Conservation (phyloP, 805 yeast genomes). For the Spathaspora girioi region DNA sequence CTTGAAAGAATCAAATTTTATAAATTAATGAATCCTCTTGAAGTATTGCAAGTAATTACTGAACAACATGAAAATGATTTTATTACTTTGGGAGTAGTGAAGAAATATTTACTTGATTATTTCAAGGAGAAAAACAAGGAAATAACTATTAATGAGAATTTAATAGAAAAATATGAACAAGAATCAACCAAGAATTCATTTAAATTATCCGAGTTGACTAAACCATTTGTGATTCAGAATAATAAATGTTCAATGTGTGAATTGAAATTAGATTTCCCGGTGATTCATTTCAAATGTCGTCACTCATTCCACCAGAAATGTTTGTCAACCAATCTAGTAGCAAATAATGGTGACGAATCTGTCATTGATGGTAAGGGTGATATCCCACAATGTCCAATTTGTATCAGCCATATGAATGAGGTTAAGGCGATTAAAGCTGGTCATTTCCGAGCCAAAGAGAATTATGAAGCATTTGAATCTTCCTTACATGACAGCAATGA, state of each 20-base stretch:
- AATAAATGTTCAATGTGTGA: constrained; percentile 66
- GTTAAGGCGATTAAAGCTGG: constrained; percentile 53
- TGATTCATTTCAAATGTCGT: constrained; percentile 77
- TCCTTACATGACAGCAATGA: constrained; percentile 53
- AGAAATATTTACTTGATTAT: constrained; percentile 60
- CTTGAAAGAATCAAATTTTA: constrained; percentile 50
- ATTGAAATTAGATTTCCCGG: constrained; percentile 67
- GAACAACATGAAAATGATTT: constrained; percentile 39
- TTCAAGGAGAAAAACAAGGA: constrained; percentile 60
- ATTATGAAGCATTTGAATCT: constrained; percentile 59
- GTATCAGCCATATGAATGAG: constrained; percentile 69
- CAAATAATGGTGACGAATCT: constrained; percentile 12
- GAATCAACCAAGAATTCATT: constrained; percentile 58
- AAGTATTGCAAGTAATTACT: constrained; percentile 64
- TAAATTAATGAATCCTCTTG: constrained; percentile 66
- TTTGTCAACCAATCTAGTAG: constrained; percentile 45
- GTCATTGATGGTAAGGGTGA: constrained; percentile 7
- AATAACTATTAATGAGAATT: constrained; percentile 61
- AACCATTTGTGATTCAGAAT: constrained; percentile 55
- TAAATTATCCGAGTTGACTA: constrained; percentile 45
- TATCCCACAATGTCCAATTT: constrained; percentile 60
- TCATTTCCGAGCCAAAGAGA: constrained; percentile 59
- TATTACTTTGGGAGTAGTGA: constrained; percentile 69
- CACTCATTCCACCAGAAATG: constrained; percentile 88
- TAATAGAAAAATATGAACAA: constrained; percentile 61